These are phyloP conservation scores for Auriscalpium vulgare DNA, from an alignment of 768 basidiomycete species.

Conservation along the genomic window DNA sequence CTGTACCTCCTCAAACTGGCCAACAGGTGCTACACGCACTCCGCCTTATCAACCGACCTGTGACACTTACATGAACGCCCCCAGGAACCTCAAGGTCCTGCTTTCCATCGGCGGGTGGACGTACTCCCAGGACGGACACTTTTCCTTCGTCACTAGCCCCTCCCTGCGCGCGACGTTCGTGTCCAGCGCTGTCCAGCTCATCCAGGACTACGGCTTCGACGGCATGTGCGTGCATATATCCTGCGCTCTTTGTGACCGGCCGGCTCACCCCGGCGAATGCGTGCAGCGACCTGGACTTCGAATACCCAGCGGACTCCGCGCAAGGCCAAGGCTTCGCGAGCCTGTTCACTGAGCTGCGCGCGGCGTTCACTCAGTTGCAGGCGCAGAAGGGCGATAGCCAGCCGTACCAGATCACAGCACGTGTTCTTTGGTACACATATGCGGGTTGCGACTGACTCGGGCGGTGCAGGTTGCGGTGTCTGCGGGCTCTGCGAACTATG, in stretches of 20 bases:
- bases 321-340: conserved; percentile 63
- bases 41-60: background rate
- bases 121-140: conserved; percentile 63
- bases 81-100: conserved; percentile 41
- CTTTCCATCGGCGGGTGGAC: conserved; percentile 59
- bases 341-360: conserved; percentile 53
- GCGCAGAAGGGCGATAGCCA: conserved; percentile 49
- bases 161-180: conserved; percentile 51
- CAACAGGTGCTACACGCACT: conserved; percentile 29
- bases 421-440: conserved; percentile 1
- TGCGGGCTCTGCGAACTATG: conserved; percentile 53
- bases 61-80: background rate
- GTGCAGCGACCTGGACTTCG: conserved; percentile 65
- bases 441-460: background rate
- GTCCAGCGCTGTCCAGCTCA: conserved; percentile 47
- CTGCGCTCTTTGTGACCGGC: background rate
- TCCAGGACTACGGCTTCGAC: conserved; percentile 75
- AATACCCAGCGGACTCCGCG: conserved; percentile 53
- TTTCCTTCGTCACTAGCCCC: conserved; percentile 50
- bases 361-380: conserved; percentile 53
- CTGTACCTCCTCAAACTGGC: conserved; percentile 51
- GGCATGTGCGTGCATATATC: conserved; percentile 41
- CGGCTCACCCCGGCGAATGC: background rate
- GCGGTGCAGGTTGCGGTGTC: conserved; percentile 46
- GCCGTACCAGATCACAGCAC: conserved; percentile 49